phyloP scores from a whole-genome alignment of 768 basidiomycete species.

The Termitomyces titanicus region DNA sequence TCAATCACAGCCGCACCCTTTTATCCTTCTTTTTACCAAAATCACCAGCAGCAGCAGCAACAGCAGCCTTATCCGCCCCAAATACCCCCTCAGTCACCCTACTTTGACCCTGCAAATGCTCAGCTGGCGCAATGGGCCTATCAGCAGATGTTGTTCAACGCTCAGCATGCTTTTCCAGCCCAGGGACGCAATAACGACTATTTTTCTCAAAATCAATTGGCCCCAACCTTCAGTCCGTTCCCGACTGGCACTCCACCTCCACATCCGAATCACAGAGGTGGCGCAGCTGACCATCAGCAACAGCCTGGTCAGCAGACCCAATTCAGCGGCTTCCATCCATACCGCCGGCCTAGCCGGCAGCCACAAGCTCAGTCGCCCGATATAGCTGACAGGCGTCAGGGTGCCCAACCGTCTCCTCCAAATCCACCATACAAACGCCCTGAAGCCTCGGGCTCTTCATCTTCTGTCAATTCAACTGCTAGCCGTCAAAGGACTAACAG shows the following conservation, averaged over 20 bases:
- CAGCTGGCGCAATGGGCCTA: conserved; percentile 87
- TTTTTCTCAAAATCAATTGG: conserved; percentile 52
- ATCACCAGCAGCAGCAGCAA: conserved; percentile 55
- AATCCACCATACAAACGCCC: conserved; percentile 75
- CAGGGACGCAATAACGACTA: conserved; percentile 47
- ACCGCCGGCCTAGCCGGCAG: conserved; percentile 66
- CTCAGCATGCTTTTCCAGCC: conserved; percentile 47
- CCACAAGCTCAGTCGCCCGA: conserved; percentile 32
- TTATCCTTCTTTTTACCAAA: conserved; percentile 78
- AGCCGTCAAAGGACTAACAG: conserved; percentile 71
- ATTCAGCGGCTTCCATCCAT: conserved; percentile 72
- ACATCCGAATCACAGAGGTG: conserved; percentile 43
- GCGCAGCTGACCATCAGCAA: conserved; percentile 38
- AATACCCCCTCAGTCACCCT: conserved; percentile 51
- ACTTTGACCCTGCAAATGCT: conserved; percentile 71
- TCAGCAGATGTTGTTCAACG: conserved; percentile 87
- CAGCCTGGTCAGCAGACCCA: conserved; percentile 33
- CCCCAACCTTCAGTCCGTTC: conserved; percentile 54
- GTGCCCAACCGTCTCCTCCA: conserved; percentile 38
- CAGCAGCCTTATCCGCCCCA: conserved; percentile 43
- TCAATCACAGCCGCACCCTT: conserved; percentile 66
- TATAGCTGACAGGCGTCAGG: conserved; percentile 47
- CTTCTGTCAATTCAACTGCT: conserved; percentile 69
- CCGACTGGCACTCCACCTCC: conserved; percentile 71
- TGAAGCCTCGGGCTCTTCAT: conserved; percentile 76